phyloP scores from a whole-genome alignment of 2,329 filamentous ascomycete species.

The Gremmenia infestans region DNA sequence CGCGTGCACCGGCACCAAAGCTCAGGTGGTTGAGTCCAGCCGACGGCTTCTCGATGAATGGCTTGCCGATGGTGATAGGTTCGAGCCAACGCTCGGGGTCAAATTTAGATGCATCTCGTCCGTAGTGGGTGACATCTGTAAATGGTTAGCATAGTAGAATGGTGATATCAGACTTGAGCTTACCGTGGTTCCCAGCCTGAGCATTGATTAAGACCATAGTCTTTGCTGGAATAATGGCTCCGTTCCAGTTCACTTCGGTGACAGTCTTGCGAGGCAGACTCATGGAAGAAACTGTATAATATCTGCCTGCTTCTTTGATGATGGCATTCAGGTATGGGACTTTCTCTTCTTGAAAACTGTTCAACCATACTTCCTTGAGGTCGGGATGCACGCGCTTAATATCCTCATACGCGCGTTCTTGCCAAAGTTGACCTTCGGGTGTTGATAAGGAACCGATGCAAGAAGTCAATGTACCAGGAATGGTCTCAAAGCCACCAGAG shows the following conservation, averaged over 20 bases:
- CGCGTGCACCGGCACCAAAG: conserved; percentile 47
- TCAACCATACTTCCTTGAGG: conserved; percentile 42
- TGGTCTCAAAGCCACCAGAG: conserved; percentile 76
- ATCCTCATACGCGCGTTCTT: conserved; percentile 54
- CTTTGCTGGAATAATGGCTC: conserved; percentile 45
- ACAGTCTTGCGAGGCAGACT: conserved; percentile 47
- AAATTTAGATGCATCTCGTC: conserved; percentile 40
- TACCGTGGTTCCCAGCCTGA: conserved; percentile 52
- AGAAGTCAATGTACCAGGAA: conserved; percentile 55
- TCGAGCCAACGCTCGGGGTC: conserved; percentile 62
- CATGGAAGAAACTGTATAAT: conserved; percentile 50
- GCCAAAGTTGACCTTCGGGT: conserved; percentile 59
- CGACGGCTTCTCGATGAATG: conserved; percentile 31
- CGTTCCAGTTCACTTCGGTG: conserved; percentile 45
- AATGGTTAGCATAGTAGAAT: background rate
- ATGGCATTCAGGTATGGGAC: conserved; percentile 45
- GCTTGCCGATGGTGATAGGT: conserved; percentile 31
- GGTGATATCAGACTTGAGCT: conserved; percentile 40
- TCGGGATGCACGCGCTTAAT: conserved; percentile 45
- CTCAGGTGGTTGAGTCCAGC: conserved; percentile 39
- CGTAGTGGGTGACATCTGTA: conserved; percentile 45
- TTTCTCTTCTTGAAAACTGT: conserved; percentile 40
- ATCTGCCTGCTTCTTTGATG: conserved; percentile 47
- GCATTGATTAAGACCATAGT: conserved; percentile 53
- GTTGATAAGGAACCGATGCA: conserved; percentile 53